These are phyloP conservation scores for Rhodotorula diobovata DNA, from an alignment of 768 basidiomycete species.

Conservation along the genomic window DNA sequence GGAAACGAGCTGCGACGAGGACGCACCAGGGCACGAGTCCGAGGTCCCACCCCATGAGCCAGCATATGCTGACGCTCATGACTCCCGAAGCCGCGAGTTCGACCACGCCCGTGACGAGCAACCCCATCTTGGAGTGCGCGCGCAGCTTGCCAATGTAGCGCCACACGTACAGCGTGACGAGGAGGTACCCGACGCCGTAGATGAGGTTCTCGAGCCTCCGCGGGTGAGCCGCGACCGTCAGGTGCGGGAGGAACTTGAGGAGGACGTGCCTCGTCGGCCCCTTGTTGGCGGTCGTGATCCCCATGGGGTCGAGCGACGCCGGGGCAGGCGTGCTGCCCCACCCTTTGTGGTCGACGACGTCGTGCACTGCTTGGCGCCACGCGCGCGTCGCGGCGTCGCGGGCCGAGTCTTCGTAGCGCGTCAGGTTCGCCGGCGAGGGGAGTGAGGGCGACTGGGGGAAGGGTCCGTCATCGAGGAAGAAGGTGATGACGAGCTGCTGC, in stretches of 20 bases:
- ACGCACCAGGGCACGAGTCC: conserved; percentile 80
- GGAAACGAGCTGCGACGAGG: conserved; percentile 43
- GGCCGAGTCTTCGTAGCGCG: conserved; percentile 36
- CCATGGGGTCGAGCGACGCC: conserved; percentile 4
- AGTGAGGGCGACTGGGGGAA: conserved; percentile 49
- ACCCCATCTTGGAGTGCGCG: conserved; percentile 74
- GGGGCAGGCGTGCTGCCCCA: background rate
- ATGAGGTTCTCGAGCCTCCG: conserved; percentile 54
- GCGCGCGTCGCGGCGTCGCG: conserved; percentile 50
- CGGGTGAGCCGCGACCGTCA: conserved; percentile 28
- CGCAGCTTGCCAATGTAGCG: conserved; percentile 60
- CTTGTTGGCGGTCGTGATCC: conserved; percentile 6
- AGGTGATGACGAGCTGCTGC: conserved; percentile 70
- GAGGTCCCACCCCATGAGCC: conserved; percentile 77
- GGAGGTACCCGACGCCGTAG: conserved; percentile 66
- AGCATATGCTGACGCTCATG: conserved; percentile 87
- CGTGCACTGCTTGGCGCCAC: conserved; percentile 25
- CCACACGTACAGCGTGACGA: conserved; percentile 69
- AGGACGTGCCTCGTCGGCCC: conserved; percentile 7
- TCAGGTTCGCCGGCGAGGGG: conserved; percentile 46
- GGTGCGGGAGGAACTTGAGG: conserved; percentile 40
- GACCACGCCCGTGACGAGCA: conserved; percentile 87
- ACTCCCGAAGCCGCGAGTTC: conserved; percentile 92
- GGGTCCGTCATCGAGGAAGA: conserved; percentile 65
- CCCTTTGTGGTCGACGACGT: conserved; percentile 15